These are phyloP conservation scores for Chlorociboria aeruginascens DNA, from an alignment of 495 filamentous ascomycete genomes.

Conservation along the genomic window DNA sequence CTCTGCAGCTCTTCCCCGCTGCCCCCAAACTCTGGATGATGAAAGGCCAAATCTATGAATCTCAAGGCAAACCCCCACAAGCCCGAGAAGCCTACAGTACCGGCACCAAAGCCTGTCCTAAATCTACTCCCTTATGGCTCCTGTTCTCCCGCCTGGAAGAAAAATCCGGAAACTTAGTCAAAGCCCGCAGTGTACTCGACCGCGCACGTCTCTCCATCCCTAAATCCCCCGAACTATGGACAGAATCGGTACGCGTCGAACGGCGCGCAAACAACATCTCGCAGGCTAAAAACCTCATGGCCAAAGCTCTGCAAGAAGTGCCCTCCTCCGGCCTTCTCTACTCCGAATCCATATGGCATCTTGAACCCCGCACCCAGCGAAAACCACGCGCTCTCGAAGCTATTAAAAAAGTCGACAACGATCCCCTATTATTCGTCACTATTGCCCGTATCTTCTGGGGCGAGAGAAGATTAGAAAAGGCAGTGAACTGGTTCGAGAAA, in stretches of 20 bases:
- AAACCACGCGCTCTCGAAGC: conserved; percentile 85
- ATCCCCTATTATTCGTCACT: conserved; percentile 64
- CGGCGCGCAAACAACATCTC: conserved; percentile 70
- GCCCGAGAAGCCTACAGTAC: conserved; percentile 86
- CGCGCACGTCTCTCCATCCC: conserved; percentile 75
- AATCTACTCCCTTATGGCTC: conserved; percentile 78
- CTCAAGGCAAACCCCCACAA: conserved; percentile 60
- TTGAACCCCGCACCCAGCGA: conserved; percentile 81
- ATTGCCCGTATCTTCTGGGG: conserved; percentile 45
- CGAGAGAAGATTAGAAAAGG: conserved; percentile 72
- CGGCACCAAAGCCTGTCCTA: conserved; percentile 75
- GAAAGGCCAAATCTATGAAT: conserved; percentile 95
- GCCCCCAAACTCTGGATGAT: conserved; percentile 93
- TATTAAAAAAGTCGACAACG: conserved; percentile 92
- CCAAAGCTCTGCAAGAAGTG: conserved; percentile 79
- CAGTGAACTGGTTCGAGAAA: conserved; percentile 93
- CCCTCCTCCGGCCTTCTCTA: conserved; percentile 85
- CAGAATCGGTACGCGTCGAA: conserved; percentile 84
- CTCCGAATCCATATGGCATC: conserved; percentile 87
- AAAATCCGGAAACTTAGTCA: conserved; percentile 68
- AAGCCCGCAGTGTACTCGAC: conserved; percentile 86
- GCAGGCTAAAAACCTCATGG: conserved; percentile 86
- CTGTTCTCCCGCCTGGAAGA: conserved; percentile 83
- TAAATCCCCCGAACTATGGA: conserved; percentile 77
- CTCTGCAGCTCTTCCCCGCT: conserved; percentile 75